A percentile compares a stretch with the other conserved stretches of the same genome.
Evolutionary conservation across 2,329 filamentous ascomycete species (phyloP).

Genomic region (Beauveria brongniartii): DNA sequence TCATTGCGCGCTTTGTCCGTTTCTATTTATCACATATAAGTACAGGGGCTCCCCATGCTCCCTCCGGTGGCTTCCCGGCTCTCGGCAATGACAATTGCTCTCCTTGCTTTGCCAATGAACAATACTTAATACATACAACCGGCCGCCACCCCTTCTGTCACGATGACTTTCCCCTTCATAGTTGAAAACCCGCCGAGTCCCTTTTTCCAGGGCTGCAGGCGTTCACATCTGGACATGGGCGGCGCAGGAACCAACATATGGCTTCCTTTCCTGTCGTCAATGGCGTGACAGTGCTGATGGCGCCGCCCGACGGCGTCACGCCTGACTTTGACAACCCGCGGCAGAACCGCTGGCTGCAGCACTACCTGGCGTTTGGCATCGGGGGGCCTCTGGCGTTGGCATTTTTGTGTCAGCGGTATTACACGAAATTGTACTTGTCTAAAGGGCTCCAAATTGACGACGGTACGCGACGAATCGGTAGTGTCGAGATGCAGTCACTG

Average conservation of each 20-base stretch:
- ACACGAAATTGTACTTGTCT: constrained; percentile 23
- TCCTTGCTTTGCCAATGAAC: no score
- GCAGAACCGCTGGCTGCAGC: constrained; percentile 13
- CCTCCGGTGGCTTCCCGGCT: no score
- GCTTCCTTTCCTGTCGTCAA: constrained; percentile 17
- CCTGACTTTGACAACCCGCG: constrained; percentile 21
- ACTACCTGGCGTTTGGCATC: constrained; percentile 22
- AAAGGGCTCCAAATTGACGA: constrained; percentile 20
- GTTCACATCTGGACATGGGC: not conserved
- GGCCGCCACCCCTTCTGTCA: no score
- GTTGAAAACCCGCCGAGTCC: no score
- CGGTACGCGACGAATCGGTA: constrained; percentile 13
- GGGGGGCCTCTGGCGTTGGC: constrained; percentile 19
- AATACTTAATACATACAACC: no score
- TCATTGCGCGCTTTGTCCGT: no score
- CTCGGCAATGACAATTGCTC: no score
- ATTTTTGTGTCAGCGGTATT: constrained; percentile 21
- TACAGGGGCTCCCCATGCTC: no score
- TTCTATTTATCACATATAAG: no score
- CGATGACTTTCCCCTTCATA: no score
- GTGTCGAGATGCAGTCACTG: not conserved
- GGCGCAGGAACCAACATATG: not conserved
- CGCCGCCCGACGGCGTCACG: constrained; percentile 21
- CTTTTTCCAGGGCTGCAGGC: no score
- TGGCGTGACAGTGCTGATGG: constrained; percentile 19